Conservation (phyloP, 345 rosid species). For the Citropsis articulata region DNA sequence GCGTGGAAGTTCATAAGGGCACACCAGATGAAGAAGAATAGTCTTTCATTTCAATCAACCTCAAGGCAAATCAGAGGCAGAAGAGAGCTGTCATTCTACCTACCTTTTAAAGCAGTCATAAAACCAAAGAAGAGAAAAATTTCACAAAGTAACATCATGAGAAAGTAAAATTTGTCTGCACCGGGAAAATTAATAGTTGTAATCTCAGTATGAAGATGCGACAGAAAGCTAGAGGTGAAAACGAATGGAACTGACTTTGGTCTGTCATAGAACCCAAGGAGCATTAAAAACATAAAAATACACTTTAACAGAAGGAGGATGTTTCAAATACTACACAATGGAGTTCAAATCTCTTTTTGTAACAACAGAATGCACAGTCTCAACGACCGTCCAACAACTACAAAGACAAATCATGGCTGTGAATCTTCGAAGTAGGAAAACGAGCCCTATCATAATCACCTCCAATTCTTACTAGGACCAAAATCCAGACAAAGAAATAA, state of each 20-base stretch:
- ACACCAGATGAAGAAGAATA: slow-evolving; percentile 6
- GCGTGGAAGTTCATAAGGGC: not conserved
- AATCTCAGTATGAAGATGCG: no score
- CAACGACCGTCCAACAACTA: not conserved
- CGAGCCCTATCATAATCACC: not conserved
- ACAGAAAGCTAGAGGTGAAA: not conserved
- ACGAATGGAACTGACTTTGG: not conserved
- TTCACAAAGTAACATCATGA: not conserved
- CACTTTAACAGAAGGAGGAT: not conserved
- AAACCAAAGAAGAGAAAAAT: not conserved
- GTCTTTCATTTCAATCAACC: not conserved
- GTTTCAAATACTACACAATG: not conserved
- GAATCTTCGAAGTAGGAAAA: not conserved
- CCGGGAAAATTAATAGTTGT: no score
- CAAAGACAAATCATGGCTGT: not conserved
- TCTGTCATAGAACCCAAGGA: not conserved
- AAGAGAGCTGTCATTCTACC: slow-evolving; percentile 1
- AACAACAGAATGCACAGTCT: not conserved
- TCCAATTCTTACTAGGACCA: not conserved
- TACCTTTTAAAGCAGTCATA: not conserved
- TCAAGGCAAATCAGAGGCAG: slow-evolving; percentile 1
- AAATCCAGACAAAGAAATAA: not conserved
- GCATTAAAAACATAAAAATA: not conserved
- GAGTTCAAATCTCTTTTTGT: no score
- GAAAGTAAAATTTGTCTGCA: not conserved